Evolutionary conservation across 140 eudicot species (phyloP), one percentile per base, ranked within the genome.

Genomic region (Ambrosia hybrid): DNA sequence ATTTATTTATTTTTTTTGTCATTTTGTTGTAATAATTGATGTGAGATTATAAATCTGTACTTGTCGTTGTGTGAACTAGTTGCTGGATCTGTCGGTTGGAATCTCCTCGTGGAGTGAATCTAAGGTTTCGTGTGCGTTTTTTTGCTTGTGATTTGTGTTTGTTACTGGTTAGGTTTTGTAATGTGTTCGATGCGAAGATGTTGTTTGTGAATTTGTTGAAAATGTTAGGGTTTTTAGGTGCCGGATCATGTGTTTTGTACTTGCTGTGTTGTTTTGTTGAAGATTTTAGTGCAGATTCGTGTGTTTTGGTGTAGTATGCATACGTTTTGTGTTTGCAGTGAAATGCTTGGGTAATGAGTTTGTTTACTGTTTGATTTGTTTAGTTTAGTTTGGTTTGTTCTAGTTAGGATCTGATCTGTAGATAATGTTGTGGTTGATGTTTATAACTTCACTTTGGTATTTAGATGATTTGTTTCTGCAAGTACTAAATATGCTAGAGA

Each of bases 41-140:
- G 57, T 3, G 30, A 4, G 56, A 64, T 51, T 36, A 45, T 14
- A 65, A 80, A 70, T 75, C 70, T 70, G 65, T 80, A 30, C n/a
- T 51, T 57, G 51, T 75, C 57, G 61, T 79, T 16, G 9, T 51
- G 67, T 46, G 73, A 79, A 62, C 68, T 71, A 63, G 59, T 70
- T 64, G 74, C 63, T 55, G 48, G 84, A 80, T 75, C 81, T 75
- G 52, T 75, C 41, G 46, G 69, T 62, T 55, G 62, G 65, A 57
- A 62, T 75, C 76, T 59, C 49, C 49, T 43, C 77, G 9, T 46
- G 41, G 16, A 37, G 63, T 43, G 37, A 53, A 70, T 56, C 68
- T 7, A 30, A 64, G 70, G 73, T 69, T 55, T 56, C 36, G 43
- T 55, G 55, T 8, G 60, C 3, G 6, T 41, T 48, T 36, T 70